These are phyloP conservation scores for Aspergillus nanangensis DNA, from an alignment of 495 filamentous ascomycete species.

Conservation along the genomic window DNA sequence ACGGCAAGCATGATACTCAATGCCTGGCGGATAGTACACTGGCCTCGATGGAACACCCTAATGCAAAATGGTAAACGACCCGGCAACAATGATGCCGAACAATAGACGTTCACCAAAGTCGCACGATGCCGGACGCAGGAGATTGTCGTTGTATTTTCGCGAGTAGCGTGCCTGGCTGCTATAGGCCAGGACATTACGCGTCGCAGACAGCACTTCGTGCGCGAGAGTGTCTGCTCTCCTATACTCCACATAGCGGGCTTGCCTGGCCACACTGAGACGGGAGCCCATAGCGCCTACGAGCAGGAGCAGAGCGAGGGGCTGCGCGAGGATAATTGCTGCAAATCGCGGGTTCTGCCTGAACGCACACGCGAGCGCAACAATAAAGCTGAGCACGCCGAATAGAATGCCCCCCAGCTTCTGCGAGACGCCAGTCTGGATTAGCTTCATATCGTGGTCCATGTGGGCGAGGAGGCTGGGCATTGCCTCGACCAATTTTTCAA, in stretches of 20 bases:
- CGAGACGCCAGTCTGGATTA: conserved; percentile 9
- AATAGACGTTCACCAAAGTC: conserved; percentile 8
- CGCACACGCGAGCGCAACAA: conserved; percentile 1
- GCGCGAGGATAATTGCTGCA: conserved; percentile 8
- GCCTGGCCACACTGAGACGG: conserved; percentile 18
- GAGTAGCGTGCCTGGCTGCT: conserved; percentile 73
- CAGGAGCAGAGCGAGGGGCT: conserved; percentile 7
- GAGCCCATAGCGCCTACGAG: conserved; percentile 6
- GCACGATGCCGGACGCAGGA: conserved; percentile 30
- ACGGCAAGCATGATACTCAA: conserved; percentile 12
- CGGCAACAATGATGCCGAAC: conserved; percentile 10
- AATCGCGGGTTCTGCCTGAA: conserved; percentile 6
- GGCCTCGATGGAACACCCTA: conserved; percentile 8
- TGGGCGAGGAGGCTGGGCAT: not conserved
- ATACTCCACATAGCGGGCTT: conserved; percentile 56
- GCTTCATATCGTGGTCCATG: conserved; percentile 5
- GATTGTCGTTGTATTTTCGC: conserved; percentile 61
- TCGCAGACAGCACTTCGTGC: conserved; percentile 78
- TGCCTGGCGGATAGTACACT: conserved; percentile 9
- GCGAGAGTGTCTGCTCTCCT: conserved; percentile 71
- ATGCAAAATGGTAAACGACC: conserved; percentile 8
- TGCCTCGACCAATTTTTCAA: no score
- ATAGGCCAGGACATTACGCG: conserved; percentile 81
- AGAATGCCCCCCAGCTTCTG: conserved; percentile 3
- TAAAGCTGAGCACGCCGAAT: conserved; percentile 1